Base-by-base conservation (phyloP, 345 rosid species). In the Corymbia maculata region DNA sequence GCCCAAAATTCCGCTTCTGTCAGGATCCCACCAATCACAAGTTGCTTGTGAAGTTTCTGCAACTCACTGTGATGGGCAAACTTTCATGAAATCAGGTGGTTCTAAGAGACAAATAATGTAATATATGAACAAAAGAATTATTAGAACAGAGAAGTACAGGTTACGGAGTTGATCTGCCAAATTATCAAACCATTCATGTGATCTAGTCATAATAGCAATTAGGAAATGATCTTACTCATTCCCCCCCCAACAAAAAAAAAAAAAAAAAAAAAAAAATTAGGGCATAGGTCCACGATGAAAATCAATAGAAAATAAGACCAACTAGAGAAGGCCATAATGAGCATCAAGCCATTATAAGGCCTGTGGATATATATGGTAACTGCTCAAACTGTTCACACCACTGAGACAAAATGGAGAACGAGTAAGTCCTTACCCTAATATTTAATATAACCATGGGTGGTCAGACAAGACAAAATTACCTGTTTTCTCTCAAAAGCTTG, bases 1-100 rank as follows among this genome's bases (percentile, higher is more conserved):
- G 99, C 97, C 99, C 99, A 97, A 90, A 97, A 98, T 92, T 97
- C 98, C 51, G 95, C 93, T 90, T 96, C 98, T 87, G 98, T 93
- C 92, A 95, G 91, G 89, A 94, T 88, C 88, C 92, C 94, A 89
- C 91, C 92, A 45, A 92, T 91, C 85, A 95, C 98, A 89, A 96
- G 94, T 89, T 87, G 94, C 92, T 92, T 93, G 91, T 96, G 98
- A 90, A 96, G 95, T 88, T 92, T 94, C 94, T 95, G 97, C 94
- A 96, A 88, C 93, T 95, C 98, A 79, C 97, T 96, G 94, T 36
- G 86, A 86, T 55, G 82, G 85, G 90, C 79, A 91, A 17, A 45
- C 50, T 89, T 93, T 86, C 2, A 26, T 52, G 16, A 55, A 57
- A 59, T 89, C 86, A 86, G 66, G 80, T 32, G 47, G 59, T 84